Base-by-base conservation (phyloP, 2,329 filamentous ascomycete species). In the Fusarium sp. region DNA sequence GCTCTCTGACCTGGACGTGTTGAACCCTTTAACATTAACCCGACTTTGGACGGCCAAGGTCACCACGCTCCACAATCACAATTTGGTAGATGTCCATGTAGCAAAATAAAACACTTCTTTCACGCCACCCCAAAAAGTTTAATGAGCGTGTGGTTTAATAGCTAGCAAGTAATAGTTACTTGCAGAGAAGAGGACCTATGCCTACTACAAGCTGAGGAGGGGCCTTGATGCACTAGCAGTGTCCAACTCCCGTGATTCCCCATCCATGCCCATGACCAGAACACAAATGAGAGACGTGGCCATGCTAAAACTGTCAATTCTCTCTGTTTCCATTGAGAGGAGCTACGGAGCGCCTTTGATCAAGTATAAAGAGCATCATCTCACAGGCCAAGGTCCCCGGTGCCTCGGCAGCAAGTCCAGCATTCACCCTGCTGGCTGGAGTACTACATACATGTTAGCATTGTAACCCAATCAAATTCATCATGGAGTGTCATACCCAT, bases 351-450 rank as follows among this genome's bases (percentile, higher is more conserved):
- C 25, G 48, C 10, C n/a, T 52, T n/a, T 16, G 25, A 10, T 6
- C 48, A n/a, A 30, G 48, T 5, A 2, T 10, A 27, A n/a, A 2
- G 25, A 52, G 16, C 9, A 52, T 52, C 13, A 23, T 6, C 48
- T 52, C 25, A 52, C 48, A 52, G 25, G 4, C 25, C 48, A 13
- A 30, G 25, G 48, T 52, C 48, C 3, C 3, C 48, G 48, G 16
- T 2, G 11, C 16, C 16, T n/a, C 43, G 8, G 18, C 66, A 68
- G 37, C 66, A 68, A 1, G 67, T 70, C 68, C 68, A 70, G 14
- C 68, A 70, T 1, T 60, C 37, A 0, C 43, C 67, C n/a, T 70
- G 2, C 0, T 59, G 3, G 2, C 8, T 14, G 1, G 64, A 8
- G 13, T 7, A 16, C 68, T 71, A 9, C 3, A 7, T 2, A 1